A percentile compares a stretch with the other conserved stretches of the same genome.
Evolutionary conservation across 306 rosid genomes (phyloP).

Genomic region (Cucurbita ficifolia): DNA sequence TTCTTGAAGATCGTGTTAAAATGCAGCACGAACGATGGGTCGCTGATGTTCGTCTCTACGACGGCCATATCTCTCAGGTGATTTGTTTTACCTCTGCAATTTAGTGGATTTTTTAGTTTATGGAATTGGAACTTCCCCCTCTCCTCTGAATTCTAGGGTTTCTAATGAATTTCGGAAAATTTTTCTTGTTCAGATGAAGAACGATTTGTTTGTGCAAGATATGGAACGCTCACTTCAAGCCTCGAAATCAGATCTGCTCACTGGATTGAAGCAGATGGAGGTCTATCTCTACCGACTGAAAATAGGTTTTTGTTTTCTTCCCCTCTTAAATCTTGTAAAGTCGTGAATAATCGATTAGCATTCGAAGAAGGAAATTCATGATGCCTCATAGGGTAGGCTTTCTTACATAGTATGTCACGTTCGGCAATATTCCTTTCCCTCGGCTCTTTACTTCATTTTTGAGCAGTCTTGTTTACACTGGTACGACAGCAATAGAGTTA

Average conservation of each 20-base stretch:
- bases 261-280: slow-evolving; percentile 45
- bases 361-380: neutral
- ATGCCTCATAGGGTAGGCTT: neutral
- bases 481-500: neutral
- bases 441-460: neutral
- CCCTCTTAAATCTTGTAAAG: neutral
- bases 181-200: slow-evolving; percentile 31
- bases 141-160: neutral
- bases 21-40: slow-evolving; percentile 48
- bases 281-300: slow-evolving; percentile 22
- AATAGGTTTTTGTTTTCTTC: slow-evolving; percentile 1
- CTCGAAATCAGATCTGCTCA: slow-evolving; percentile 31
- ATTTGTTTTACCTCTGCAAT: neutral
- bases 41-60: slow-evolving; percentile 33
- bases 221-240: slow-evolving; percentile 28
- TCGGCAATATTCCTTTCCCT: neutral
- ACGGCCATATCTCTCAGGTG: slow-evolving; percentile 43
- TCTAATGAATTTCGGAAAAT: neutral
- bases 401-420: neutral
- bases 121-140: neutral
- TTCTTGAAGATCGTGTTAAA: slow-evolving; percentile 37
- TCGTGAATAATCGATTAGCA: neutral
- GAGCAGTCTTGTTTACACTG: neutral
- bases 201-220: slow-evolving; percentile 23
- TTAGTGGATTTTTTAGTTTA: neutral